A percentile compares a stretch with the other conserved stretches of the same genome.
These are phyloP conservation scores for Clonostachys rhizophaga DNA, from an alignment of 2,329 filamentous ascomycete species.

Conservation along the genomic window DNA sequence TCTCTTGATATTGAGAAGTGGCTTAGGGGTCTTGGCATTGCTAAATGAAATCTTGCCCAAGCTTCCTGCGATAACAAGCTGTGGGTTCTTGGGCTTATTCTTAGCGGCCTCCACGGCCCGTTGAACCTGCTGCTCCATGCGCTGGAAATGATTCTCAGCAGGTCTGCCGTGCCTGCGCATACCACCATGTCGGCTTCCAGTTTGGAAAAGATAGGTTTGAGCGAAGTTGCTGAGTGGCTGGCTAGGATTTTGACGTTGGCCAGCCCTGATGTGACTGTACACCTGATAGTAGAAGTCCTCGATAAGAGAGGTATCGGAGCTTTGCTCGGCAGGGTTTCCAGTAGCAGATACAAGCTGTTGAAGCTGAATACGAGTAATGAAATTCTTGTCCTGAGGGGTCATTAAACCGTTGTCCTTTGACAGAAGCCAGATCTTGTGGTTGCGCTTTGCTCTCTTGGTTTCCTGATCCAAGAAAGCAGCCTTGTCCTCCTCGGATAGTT, in stretches of 20 bases:
- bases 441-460: conserved; percentile 90
- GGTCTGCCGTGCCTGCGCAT: conserved; percentile 73
- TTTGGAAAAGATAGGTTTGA: conserved; percentile 96
- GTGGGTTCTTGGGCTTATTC: conserved; percentile 95
- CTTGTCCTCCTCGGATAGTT: conserved; percentile 80
- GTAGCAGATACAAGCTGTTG: conserved; percentile 94
- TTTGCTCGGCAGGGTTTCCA: conserved; percentile 77
- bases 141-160: conserved; percentile 94
- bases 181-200: conserved; percentile 74
- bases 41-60: conserved; percentile 98
- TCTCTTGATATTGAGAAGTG: conserved; percentile 91
- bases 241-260: conserved; percentile 83
- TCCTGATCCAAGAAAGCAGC: conserved; percentile 83
- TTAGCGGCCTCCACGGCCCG: conserved; percentile 96
- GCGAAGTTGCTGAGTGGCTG: conserved; percentile 95
- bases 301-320: conserved; percentile 72
- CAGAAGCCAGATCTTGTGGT: conserved; percentile 93
- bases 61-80: conserved; percentile 92
- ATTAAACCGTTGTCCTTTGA: conserved; percentile 95
- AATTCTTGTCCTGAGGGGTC: conserved; percentile 99
- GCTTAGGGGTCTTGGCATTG: conserved; percentile 96
- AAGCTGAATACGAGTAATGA: conserved; percentile 95
- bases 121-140: conserved; percentile 99
- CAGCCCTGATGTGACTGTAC: conserved; percentile 87
- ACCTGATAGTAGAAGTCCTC: conserved; percentile 99